Evolutionary conservation across 345 rosid genomes (phyloP).

Genomic region (Syzygium oleosum): DNA sequence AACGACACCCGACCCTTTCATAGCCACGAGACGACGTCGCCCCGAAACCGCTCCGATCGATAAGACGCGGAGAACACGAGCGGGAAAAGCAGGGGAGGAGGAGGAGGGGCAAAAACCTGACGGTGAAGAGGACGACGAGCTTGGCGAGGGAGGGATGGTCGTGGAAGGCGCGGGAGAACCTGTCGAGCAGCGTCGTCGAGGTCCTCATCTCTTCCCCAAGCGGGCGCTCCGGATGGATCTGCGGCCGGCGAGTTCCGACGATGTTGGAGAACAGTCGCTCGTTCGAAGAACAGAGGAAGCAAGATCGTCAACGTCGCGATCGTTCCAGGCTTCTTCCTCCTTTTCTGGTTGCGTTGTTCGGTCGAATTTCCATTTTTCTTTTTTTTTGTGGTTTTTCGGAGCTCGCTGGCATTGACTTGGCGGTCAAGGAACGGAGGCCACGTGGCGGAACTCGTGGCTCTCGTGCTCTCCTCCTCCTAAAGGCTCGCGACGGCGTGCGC

Average conservation of each 20-base stretch:
- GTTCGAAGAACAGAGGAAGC: neutral
- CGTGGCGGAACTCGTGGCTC: neutral
- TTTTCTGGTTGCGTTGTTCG: neutral
- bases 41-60: neutral
- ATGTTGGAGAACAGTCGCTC: neutral
- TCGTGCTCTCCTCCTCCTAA: neutral
- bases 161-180: conserved; percentile 54
- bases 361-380: neutral
- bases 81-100: neutral
- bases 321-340: neutral
- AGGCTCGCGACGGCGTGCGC: too few relatives aligned
- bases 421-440: neutral
- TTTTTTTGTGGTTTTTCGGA: neutral
- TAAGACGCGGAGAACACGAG: neutral
- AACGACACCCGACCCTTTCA: neutral
- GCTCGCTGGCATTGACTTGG: neutral
- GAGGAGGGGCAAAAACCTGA: conserved; percentile 37
- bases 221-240: neutral
- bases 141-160: conserved; percentile 66
- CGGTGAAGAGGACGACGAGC: conserved; percentile 60
- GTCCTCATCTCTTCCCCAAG: conserved; percentile 35
- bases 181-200: conserved; percentile 38
- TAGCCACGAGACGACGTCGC: neutral
- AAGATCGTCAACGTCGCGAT: neutral
- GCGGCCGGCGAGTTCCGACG: neutral